Percentiles rank a stretch among this genome's conserved stretches.
Conservation (phyloP, 176 grass and related monocot species). For the Otatea glauca region DNA sequence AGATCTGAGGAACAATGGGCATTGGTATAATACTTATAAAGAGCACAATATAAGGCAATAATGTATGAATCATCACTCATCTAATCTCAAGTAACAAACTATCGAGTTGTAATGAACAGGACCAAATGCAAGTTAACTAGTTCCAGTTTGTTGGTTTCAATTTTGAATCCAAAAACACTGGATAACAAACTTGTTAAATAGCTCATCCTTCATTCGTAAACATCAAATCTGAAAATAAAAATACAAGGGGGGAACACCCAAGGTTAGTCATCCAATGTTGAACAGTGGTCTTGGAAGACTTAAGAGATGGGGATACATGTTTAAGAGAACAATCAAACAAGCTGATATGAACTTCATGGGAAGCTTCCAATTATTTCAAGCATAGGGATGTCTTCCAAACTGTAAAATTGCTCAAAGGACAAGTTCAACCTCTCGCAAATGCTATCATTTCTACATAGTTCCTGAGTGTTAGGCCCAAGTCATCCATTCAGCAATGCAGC, state of each 20-base stretch:
- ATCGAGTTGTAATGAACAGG: not conserved
- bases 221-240: not conserved
- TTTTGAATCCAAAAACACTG: not conserved
- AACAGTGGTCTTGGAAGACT: not conserved
- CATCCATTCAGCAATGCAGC: not conserved
- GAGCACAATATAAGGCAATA: not conserved
- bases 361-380: not conserved
- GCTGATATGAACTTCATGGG: not conserved
- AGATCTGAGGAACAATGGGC: not conserved
- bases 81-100: not conserved
- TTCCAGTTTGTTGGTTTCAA: not conserved
- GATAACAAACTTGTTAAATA: not conserved
- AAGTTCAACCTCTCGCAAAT: not conserved
- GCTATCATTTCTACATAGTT: slow-evolving; percentile 1
- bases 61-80: not conserved
- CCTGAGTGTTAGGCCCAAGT: not conserved
- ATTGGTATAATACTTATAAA: not conserved
- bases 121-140: slow-evolving; percentile 16
- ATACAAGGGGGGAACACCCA: not conserved
- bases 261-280: not conserved
- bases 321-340: slow-evolving; percentile 31
- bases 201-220: not conserved
- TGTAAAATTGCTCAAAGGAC: not conserved
- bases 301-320: not conserved
- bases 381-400: not conserved